A percentile compares a stretch with the other conserved stretches of the same genome.
Conservation (phyloP, 768 basidiomycete species). For the Russula foetens region DNA sequence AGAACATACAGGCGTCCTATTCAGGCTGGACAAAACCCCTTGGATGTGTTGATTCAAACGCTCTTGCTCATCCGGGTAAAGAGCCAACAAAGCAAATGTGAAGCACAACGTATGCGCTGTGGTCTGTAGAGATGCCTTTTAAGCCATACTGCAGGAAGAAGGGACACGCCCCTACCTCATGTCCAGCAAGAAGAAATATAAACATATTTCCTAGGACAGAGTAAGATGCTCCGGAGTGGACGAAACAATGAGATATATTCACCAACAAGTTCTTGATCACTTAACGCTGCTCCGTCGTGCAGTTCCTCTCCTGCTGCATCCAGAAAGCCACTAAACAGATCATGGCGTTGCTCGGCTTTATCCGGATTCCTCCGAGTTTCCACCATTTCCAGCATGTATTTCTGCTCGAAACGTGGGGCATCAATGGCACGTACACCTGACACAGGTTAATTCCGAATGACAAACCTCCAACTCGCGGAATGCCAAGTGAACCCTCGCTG, state of each 20-base stretch:
- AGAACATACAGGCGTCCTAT: conserved; percentile 14
- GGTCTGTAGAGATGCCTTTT: conserved; percentile 23
- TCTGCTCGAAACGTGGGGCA: not conserved
- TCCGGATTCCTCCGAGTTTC: conserved; percentile 10
- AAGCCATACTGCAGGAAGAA: not conserved
- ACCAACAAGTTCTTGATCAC: conserved; percentile 23
- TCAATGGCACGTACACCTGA: not conserved
- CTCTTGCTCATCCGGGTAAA: conserved; percentile 36
- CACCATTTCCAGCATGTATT: conserved; percentile 27
- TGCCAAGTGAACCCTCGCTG: conserved; percentile 29
- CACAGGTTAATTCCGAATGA: not conserved
- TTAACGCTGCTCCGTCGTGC: conserved; percentile 12
- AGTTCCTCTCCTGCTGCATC: conserved; percentile 17
- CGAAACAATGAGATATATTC: not conserved
- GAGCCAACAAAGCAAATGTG: conserved; percentile 35
- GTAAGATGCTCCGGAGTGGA: not conserved
- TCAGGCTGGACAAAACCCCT: conserved; percentile 26
- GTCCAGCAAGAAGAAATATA: conserved; percentile 31
- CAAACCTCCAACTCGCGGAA: conserved; percentile 38
- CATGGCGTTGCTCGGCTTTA: conserved; percentile 19
- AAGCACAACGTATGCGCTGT: conserved; percentile 32
- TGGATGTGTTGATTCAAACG: conserved; percentile 31
- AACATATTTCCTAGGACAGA: conserved; percentile 23
- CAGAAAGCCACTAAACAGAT: conserved; percentile 25
- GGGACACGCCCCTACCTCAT: conserved; percentile 21